A percentile compares a stretch with the other conserved stretches of the same genome.
Conservation (phyloP, 2,329 filamentous ascomycete species). For the Knufia petricola region DNA sequence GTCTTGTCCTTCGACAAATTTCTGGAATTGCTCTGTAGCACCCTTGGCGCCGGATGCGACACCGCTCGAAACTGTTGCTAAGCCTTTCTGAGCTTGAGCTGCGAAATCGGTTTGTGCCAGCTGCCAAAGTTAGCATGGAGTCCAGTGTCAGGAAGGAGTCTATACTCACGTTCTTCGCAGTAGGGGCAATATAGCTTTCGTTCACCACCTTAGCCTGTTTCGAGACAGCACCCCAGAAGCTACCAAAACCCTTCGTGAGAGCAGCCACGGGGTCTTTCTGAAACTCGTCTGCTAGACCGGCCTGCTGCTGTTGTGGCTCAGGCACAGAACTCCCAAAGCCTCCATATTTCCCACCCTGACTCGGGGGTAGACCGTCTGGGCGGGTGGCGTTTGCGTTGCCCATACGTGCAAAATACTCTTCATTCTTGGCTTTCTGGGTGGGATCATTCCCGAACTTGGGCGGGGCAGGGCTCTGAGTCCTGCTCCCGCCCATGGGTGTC, state of each 20-base stretch:
- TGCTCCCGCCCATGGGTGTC: conserved; percentile 28
- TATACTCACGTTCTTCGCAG: conserved; percentile 65
- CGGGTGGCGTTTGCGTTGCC: conserved; percentile 73
- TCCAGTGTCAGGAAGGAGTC: neutral
- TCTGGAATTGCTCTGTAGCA: conserved; percentile 69
- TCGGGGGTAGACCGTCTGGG: conserved; percentile 66
- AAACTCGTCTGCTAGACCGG: conserved; percentile 65
- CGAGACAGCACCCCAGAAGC: conserved; percentile 78
- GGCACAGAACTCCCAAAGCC: conserved; percentile 78
- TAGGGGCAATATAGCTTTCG: conserved; percentile 84
- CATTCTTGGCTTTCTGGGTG: conserved; percentile 59
- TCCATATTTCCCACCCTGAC: conserved; percentile 81
- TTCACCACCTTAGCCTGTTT: conserved; percentile 90
- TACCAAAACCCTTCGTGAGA: conserved; percentile 84
- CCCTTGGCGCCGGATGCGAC: conserved; percentile 57
- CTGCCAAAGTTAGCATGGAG: conserved; percentile 34
- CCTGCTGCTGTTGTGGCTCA: conserved; percentile 30
- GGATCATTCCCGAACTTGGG: conserved; percentile 26
- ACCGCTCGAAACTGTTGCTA: conserved; percentile 48
- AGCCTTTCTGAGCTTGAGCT: conserved; percentile 54
- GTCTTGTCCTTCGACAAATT: conserved; percentile 72
- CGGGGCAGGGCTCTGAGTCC: conserved; percentile 25
- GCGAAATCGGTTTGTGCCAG: conserved; percentile 72
- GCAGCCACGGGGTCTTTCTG: conserved; percentile 85
- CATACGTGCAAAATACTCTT: conserved; percentile 80